Base-by-base conservation (phyloP, 441 rosid genomes). In the Manihot esculenta region DNA sequence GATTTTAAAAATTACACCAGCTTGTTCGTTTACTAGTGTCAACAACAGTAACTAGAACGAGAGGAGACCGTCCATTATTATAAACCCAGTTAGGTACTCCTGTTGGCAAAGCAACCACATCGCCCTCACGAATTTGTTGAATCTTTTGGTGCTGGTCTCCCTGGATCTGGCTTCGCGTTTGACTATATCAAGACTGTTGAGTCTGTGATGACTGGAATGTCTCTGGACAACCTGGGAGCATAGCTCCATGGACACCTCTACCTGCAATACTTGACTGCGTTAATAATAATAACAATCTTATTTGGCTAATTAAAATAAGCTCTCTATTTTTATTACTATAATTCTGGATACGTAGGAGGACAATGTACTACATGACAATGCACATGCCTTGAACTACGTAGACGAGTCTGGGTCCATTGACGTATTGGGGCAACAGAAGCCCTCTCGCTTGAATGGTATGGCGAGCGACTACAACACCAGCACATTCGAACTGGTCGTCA, bases 121-220 rank as follows among this genome's bases (percentile, higher is more conserved):
- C 92, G 1, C 96, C 98, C 23, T 68, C 70, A 8, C 87, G 76
- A 77, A 88, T 72, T 49, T 77, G 80, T 49, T 80, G 80, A 60
- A 87, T 66, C 85, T 87, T 89, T 80, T 91, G 94, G 81, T 90
- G 91, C 76, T 76, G 79, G 71, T 91, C 98, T 62, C 77, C 78
- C 74, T 73, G 70, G 41, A 70, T 75, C 20, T 78, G 76, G 13
- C 84, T 73, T 42, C 57, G 21, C 27, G 60, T 71, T 12, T n/a
- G 9, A n/a, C 42, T 18, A 12, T 12, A 45, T 23, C n/a, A 44
- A 27, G 61, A 48, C 30, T 45, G 51, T 18, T 62, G 77, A 6
- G 77, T 62, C n/a, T 83, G 77, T 3, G 89, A 78, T 45, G 84
- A 82, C 78, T 86, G 86, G 84, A 49, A 89, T 26, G 94, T 89